Base-by-base conservation (phyloP, 2,329 filamentous ascomycete species). In the Arthrobotrys sinensis region DNA sequence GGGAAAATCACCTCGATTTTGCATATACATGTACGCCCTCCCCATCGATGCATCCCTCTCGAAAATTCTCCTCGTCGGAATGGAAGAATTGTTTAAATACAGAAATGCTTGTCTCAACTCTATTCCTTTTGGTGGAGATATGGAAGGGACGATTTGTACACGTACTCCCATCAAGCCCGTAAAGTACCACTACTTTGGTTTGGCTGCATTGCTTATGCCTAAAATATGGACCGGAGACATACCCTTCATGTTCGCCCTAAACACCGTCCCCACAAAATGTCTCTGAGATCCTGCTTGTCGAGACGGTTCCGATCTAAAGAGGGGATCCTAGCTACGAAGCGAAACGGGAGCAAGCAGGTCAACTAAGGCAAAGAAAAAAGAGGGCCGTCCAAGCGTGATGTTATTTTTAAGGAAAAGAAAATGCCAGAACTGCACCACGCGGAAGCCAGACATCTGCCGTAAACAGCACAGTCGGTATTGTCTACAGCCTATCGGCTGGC, bases 81-180 rank as follows among this genome's bases (percentile, higher is more conserved):
- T 77, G 73, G 73, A 71, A 57, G 46, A 65, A 70, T 52, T 68
- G 46, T 55, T 67, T 48, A 50, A 64, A 69, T 68, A 53, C 52
- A 68, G 63, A 68, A 76, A 76, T 63, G 21, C 55, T 66, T 71
- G 67, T 71, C 67, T 71, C 67, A 71, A 53, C 57, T 65, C 36
- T 60, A 46, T 64, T 46, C 48, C 53, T 63, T 24, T 62, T 43
- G 28, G 69, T 65, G 69, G 69, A 65, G 57, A 65, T 72, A 48
- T 60, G 48, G 43, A 46, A 64, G 57, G 60, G 34, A 64, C 55
- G 12, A 38, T 57, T 28, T 38, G 57, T 57, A 65, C 57, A 64
- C 34, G 36, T 50, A 32, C 46, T 34, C 40, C 32, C 48, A 19
- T 36, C 28, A 10, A 60, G 16, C 24, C 36, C 19, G 36, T 43